Conservation (phyloP, 768 basidiomycete genomes). For the Panellus pusillus region DNA sequence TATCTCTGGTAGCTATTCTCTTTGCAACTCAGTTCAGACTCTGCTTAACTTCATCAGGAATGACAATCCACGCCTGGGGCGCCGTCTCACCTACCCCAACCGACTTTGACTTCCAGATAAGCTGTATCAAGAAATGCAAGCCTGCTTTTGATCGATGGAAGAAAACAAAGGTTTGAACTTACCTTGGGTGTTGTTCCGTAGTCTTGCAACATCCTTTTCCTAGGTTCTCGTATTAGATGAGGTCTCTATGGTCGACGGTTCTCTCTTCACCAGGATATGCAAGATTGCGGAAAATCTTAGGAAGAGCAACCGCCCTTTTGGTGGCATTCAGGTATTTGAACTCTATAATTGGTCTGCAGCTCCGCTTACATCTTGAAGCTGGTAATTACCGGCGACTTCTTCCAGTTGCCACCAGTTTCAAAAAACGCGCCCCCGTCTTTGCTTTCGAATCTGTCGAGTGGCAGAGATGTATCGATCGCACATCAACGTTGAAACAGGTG, state of each 20-base stretch:
- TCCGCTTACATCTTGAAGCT: constrained; percentile 32
- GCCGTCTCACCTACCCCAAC: constrained; percentile 68
- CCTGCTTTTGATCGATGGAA: constrained; percentile 69
- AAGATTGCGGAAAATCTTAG: constrained; percentile 54
- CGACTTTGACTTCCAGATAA: constrained; percentile 46
- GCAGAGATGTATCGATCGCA: constrained; percentile 58
- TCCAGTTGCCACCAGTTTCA: constrained; percentile 77
- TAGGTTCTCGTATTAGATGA: constrained; percentile 37
- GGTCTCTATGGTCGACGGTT: constrained; percentile 78
- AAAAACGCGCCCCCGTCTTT: constrained; percentile 57
- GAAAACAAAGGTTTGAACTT: constrained; percentile 42
- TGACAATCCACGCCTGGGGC: constrained; percentile 77
- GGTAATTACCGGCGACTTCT: constrained; percentile 81
- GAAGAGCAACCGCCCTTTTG: constrained; percentile 55
- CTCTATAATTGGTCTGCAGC: not conserved
- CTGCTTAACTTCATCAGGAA: constrained; percentile 52
- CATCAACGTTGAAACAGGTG: constrained; percentile 68
- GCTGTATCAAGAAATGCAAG: constrained; percentile 61
- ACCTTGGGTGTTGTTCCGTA: constrained; percentile 11
- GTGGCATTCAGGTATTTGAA: constrained; percentile 65
- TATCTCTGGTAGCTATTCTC: constrained; percentile 49
- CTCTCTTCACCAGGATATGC: constrained; percentile 70
- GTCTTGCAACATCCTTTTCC: not conserved
- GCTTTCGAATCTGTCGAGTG: constrained; percentile 73
- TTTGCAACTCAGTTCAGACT: constrained; percentile 28